Conservation (phyloP, 2,329 filamentous ascomycete species). For the Xylariaceae sp. region DNA sequence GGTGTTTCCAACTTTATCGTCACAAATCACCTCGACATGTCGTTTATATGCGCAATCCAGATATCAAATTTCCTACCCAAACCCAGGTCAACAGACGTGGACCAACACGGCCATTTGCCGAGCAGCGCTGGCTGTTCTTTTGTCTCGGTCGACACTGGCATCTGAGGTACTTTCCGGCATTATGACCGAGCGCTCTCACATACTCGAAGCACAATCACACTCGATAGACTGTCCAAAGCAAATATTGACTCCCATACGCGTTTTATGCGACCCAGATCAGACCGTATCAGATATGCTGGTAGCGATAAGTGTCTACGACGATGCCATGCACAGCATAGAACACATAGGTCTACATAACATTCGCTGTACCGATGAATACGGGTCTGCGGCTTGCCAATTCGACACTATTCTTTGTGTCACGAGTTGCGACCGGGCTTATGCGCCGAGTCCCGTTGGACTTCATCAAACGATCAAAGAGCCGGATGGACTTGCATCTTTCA, state of each 20-base stretch:
- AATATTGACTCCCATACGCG: conserved; percentile 8
- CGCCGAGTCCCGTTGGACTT: conserved; percentile 1
- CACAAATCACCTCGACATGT: neutral
- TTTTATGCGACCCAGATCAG: conserved; percentile 4
- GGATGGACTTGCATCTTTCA: conserved; percentile 6
- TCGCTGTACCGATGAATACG: conserved; percentile 3
- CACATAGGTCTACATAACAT: conserved; percentile 8
- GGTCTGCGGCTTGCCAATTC: conserved; percentile 9
- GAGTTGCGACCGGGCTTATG: neutral
- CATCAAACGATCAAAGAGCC: conserved; percentile 6
- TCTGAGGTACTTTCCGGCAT: conserved; percentile 11
- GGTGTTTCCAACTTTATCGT: conserved; percentile 2
- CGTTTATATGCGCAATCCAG: conserved; percentile 1
- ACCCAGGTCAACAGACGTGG: conserved; percentile 4
- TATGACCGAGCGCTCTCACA: conserved; percentile 7
- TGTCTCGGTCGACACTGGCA: conserved; percentile 5
- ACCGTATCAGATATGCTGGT: conserved; percentile 7
- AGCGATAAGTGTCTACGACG: conserved; percentile 5
- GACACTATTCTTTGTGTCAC: conserved; percentile 10
- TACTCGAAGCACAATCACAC: neutral
- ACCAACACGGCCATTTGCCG: conserved; percentile 5
- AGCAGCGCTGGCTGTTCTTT: conserved; percentile 11
- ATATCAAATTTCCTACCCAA: conserved; percentile 6
- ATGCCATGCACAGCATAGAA: conserved; percentile 5
- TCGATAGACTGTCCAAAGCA: neutral